These are phyloP conservation scores for Yamadazyma atmosphaerica DNA, from an alignment of 1,139 yeast species.

Conservation along the genomic window DNA sequence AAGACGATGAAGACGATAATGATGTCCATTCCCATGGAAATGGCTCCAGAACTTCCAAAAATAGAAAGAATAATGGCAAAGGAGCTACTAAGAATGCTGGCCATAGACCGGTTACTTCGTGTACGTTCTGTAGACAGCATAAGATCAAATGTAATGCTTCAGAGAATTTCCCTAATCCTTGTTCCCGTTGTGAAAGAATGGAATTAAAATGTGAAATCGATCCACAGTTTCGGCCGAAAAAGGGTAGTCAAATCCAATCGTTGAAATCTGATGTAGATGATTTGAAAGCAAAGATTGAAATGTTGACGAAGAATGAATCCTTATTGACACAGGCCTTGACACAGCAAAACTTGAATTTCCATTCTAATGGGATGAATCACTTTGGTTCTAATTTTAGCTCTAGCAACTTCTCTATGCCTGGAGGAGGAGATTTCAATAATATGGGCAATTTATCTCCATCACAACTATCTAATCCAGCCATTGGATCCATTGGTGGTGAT, in stretches of 20 bases:
- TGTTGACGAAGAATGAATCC: conserved; percentile 68
- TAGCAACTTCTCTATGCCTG: not conserved
- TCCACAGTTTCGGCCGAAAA: conserved; percentile 87
- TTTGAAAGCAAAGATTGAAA: conserved; percentile 73
- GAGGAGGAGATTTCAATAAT: conserved; percentile 1
- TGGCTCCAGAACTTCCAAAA: not conserved
- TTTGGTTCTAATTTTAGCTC: not conserved
- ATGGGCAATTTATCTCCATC: conserved; percentile 6
- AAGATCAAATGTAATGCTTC: conserved; percentile 92
- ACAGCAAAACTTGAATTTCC: conserved; percentile 35
- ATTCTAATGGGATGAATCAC: not conserved
- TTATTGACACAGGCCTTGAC: conserved; percentile 64
- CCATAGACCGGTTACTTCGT: conserved; percentile 86
- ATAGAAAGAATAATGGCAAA: not conserved
- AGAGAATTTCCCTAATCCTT: conserved; percentile 78
- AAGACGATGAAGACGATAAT: not conserved
- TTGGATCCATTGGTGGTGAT: not conserved
- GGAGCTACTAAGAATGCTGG: conserved; percentile 24
- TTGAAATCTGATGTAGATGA: conserved; percentile 84
- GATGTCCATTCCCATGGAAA: not conserved
- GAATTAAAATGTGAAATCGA: conserved; percentile 83
- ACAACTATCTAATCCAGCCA: not conserved
- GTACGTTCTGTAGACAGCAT: conserved; percentile 94
- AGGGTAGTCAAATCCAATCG: conserved; percentile 86
- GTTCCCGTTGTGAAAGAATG: conserved; percentile 81